Conservation (phyloP, 441 rosid genomes). For the Raphanus hybrid region DNA sequence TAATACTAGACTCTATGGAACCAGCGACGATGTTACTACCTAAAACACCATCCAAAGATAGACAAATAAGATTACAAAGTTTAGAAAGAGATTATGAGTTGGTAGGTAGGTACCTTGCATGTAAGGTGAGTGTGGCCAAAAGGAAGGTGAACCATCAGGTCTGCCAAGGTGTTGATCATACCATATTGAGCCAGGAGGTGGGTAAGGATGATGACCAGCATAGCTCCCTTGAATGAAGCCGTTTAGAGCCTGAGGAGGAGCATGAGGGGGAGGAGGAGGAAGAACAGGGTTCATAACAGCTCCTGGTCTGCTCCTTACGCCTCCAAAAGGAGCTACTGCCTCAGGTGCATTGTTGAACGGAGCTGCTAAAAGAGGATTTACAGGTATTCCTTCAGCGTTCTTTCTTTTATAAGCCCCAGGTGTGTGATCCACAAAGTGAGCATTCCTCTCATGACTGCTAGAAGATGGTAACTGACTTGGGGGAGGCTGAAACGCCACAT, state of each 20-base stretch:
- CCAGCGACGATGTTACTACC: constrained; percentile 54
- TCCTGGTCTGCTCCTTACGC: constrained; percentile 64
- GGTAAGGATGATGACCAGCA: constrained; percentile 65
- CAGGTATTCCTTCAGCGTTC: constrained; percentile 55
- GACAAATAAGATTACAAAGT: constrained; percentile 1
- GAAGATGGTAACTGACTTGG: constrained; percentile 67
- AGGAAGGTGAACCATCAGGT: constrained; percentile 56
- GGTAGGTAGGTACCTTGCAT: constrained; percentile 57
- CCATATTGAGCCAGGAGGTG: constrained; percentile 50
- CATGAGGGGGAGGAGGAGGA: constrained; percentile 17
- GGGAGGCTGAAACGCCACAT: constrained; percentile 53
- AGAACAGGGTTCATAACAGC: constrained; percentile 29
- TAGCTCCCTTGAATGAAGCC: constrained; percentile 64
- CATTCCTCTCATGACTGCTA: constrained; percentile 54
- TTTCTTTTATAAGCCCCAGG: constrained; percentile 71
- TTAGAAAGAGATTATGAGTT: background rate
- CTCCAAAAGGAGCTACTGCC: constrained; percentile 48
- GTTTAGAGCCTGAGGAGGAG: constrained; percentile 49
- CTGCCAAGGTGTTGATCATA: constrained; percentile 42
- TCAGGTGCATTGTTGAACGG: constrained; percentile 46
- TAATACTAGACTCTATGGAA: constrained; percentile 57
- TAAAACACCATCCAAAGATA: constrained; percentile 18
- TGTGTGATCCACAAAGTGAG: constrained; percentile 58
- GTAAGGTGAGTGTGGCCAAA: constrained; percentile 70
- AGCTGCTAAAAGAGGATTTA: constrained; percentile 60